Evolutionary conservation across 768 basidiomycete genomes (phyloP).

Genomic region (Suillus subalutaceus): DNA sequence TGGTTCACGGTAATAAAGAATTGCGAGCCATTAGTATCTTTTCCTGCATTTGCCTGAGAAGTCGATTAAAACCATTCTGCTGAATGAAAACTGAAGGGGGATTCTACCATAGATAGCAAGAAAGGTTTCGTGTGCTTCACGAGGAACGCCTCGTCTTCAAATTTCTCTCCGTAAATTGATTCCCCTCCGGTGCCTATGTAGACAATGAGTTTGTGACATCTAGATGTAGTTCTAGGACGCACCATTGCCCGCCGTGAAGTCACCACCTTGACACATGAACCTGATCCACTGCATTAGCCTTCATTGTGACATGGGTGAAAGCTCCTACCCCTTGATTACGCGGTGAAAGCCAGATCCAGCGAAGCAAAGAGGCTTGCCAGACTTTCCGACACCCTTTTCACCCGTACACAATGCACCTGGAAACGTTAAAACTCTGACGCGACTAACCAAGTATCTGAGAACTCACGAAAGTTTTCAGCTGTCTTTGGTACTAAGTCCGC

Average conservation of each 20-base stretch:
- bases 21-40: constrained; percentile 76
- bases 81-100: neutral
- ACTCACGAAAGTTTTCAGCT: constrained; percentile 88
- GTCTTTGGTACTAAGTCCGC: constrained; percentile 91
- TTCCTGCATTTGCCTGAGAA: constrained; percentile 84
- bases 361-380: constrained; percentile 69
- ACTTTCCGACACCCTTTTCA: constrained; percentile 67
- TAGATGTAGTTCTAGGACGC: constrained; percentile 11
- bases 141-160: constrained; percentile 88
- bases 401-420: constrained; percentile 83
- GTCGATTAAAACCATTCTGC: neutral
- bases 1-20: constrained; percentile 76
- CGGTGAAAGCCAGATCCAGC: constrained; percentile 78
- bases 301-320: constrained; percentile 19
- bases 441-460: constrained; percentile 1
- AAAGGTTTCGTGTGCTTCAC: constrained; percentile 87
- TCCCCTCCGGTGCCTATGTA: constrained; percentile 75
- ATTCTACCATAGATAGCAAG: constrained; percentile 85
- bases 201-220: constrained; percentile 4
- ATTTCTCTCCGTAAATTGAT: constrained; percentile 96
- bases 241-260: constrained; percentile 87
- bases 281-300: constrained; percentile 39
- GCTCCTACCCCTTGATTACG: constrained; percentile 74
- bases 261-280: constrained; percentile 91
- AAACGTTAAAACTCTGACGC: neutral